Conservation (phyloP, 257 asterid species). For the Ballota nigra region DNA sequence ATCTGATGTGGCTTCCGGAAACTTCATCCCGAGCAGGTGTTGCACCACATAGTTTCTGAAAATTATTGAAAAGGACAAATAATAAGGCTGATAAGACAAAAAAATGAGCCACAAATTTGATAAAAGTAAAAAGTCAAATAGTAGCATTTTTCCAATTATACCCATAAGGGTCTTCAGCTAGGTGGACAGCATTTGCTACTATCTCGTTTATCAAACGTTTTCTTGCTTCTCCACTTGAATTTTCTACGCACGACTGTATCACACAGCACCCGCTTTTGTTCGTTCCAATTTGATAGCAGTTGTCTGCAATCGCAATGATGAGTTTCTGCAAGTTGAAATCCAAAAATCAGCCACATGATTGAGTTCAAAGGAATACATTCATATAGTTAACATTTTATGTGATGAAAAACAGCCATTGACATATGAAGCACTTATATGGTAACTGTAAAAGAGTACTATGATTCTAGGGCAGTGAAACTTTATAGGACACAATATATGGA, state of each 20-base stretch:
- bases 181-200: slow-evolving; percentile 41
- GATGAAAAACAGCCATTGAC: not conserved
- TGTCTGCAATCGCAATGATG: slow-evolving; percentile 39
- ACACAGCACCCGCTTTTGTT: slow-evolving; percentile 76
- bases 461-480: not conserved
- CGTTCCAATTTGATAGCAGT: slow-evolving; percentile 59
- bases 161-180: slow-evolving; percentile 82
- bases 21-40: slow-evolving; percentile 51
- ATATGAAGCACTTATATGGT: not conserved
- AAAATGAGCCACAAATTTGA: not conserved
- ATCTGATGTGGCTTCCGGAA: slow-evolving; percentile 35
- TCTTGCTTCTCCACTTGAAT: slow-evolving; percentile 49
- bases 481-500: not conserved
- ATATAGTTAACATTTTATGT: not conserved
- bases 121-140: not conserved
- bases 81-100: not conserved
- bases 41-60: slow-evolving; percentile 84
- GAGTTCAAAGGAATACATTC: not conserved
- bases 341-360: slow-evolving; percentile 20
- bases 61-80: slow-evolving; percentile 6
- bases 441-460: not conserved
- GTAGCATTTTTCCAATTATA: slow-evolving; percentile 21
- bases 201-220: slow-evolving; percentile 43
- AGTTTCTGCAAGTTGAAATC: slow-evolving; percentile 44
- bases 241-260: slow-evolving; percentile 58